A percentile compares a stretch with the other conserved stretches of the same genome.
Conservation (phyloP, 1,139 yeast genomes). For the Yamadazyma membranifaciens region DNA sequence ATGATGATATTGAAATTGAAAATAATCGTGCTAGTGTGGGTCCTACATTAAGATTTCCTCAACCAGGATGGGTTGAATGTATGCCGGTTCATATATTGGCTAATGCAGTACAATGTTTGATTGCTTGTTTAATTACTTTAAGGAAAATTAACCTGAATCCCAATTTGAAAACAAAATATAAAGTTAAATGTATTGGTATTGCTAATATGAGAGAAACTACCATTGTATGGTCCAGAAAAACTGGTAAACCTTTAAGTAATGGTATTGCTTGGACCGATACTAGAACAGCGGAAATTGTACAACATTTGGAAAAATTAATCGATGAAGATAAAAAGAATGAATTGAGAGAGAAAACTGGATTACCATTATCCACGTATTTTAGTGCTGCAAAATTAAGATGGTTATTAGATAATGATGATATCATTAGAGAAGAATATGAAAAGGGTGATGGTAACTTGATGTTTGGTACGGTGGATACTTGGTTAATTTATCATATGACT, state of each 20-base stretch:
- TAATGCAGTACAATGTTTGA: slow-evolving; percentile 76
- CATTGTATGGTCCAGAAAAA: slow-evolving; percentile 79
- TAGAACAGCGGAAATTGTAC: slow-evolving; percentile 74
- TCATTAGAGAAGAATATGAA: slow-evolving; percentile 70
- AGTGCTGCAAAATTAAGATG: slow-evolving; percentile 89
- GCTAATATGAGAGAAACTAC: slow-evolving; percentile 97
- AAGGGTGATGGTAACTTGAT: slow-evolving; percentile 69
- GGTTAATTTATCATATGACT: slow-evolving; percentile 88
- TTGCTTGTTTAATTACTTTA: slow-evolving; percentile 59
- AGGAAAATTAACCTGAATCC: slow-evolving; percentile 57
- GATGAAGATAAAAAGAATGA: slow-evolving; percentile 59
- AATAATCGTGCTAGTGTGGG: slow-evolving; percentile 53
- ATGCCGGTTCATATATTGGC: slow-evolving; percentile 84
- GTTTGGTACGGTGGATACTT: slow-evolving; percentile 94
- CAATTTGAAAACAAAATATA: slow-evolving; percentile 49
- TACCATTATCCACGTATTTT: slow-evolving; percentile 88
- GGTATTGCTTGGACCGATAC: slow-evolving; percentile 98
- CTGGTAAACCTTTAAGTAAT: slow-evolving; percentile 80
- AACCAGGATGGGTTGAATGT: slow-evolving; percentile 94
- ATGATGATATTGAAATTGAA: slow-evolving; percentile 62
- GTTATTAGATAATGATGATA: slow-evolving; percentile 78
- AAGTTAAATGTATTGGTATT: slow-evolving; percentile 70
- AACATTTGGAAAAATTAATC: slow-evolving; percentile 56
- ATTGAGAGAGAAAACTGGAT: slow-evolving; percentile 70
- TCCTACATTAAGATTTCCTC: slow-evolving; percentile 71